A percentile compares a stretch with the other conserved stretches of the same genome.
phyloP scores from a whole-genome alignment of 306 rosid species.

The Acacia melanoxylon region DNA sequence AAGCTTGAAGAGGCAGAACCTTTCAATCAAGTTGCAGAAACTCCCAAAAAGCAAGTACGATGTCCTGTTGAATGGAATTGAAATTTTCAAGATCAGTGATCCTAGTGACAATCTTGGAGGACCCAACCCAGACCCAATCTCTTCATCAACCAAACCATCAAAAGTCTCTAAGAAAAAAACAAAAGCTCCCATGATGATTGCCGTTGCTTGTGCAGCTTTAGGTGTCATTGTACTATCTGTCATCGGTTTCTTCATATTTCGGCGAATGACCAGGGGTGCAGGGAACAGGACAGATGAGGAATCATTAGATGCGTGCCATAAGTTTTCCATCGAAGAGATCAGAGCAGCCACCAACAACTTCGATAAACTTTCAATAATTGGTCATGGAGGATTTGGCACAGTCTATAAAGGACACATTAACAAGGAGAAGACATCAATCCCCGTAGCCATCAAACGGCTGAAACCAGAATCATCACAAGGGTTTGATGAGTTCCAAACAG shows the following conservation, averaged over 20 bases:
- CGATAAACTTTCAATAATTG: constrained; percentile 22
- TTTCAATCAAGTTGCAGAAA: constrained; percentile 1
- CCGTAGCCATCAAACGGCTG: constrained; percentile 41
- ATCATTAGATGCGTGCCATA: constrained; percentile 18
- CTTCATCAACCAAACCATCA: background rate
- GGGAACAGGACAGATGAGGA: background rate
- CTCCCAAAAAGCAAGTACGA: background rate
- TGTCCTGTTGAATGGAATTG: constrained; percentile 19
- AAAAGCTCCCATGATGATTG: background rate
- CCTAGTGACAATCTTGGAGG: background rate
- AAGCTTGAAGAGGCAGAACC: background rate
- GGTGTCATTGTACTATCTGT: background rate
- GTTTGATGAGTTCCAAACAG: constrained; percentile 32
- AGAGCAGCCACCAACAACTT: constrained; percentile 41
- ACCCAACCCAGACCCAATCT: background rate
- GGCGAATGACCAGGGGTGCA: background rate
- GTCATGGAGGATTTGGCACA: constrained; percentile 42
- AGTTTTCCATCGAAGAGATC: constrained; percentile 36
- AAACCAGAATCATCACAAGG: constrained; percentile 43
- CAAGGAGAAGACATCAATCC: background rate
- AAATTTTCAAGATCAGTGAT: constrained; percentile 17
- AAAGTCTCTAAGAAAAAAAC: background rate
- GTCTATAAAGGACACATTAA: constrained; percentile 36
- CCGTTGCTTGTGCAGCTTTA: background rate
- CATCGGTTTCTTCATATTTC: constrained; percentile 22